Evolutionary conservation across 805 yeast species (phyloP).

Genomic region (Candida nemodendra): DNA sequence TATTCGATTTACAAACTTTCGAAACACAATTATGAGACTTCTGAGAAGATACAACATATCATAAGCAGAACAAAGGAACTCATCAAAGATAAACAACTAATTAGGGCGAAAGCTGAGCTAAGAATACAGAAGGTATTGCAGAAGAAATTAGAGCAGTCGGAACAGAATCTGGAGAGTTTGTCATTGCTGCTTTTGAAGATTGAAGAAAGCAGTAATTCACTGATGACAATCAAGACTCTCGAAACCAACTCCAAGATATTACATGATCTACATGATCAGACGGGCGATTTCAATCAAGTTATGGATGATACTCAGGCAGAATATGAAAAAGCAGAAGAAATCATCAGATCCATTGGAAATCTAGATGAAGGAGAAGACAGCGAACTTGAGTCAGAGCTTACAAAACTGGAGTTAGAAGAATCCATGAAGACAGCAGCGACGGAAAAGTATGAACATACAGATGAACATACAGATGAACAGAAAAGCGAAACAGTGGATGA

Average conservation of each 20-base stretch:
- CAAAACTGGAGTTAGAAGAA: conserved; percentile 10
- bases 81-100: conserved; percentile 17
- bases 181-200: conserved; percentile 22
- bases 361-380: conserved; percentile 13
- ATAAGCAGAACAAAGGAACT: conserved; percentile 12
- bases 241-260: conserved; percentile 26
- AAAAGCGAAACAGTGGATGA: too few relatives aligned
- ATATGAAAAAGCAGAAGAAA: conserved; percentile 18
- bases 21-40: conserved; percentile 16
- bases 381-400: conserved; percentile 26
- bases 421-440: too few relatives aligned
- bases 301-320: conserved; percentile 21
- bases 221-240: conserved; percentile 21
- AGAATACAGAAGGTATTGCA: conserved; percentile 23
- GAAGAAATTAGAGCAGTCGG: conserved; percentile 20
- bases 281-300: conserved; percentile 21
- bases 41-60: conserved; percentile 11
- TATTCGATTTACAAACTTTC: conserved; percentile 25
- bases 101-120: conserved; percentile 25
- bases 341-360: conserved; percentile 16
- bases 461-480: too few relatives aligned
- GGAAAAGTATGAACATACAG: too few relatives aligned
- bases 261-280: conserved; percentile 24
- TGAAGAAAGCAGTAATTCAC: conserved; percentile 28
- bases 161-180: conserved; percentile 24